Conservation (phyloP, 2,329 filamentous ascomycete species). For the Balansia obtecta region DNA sequence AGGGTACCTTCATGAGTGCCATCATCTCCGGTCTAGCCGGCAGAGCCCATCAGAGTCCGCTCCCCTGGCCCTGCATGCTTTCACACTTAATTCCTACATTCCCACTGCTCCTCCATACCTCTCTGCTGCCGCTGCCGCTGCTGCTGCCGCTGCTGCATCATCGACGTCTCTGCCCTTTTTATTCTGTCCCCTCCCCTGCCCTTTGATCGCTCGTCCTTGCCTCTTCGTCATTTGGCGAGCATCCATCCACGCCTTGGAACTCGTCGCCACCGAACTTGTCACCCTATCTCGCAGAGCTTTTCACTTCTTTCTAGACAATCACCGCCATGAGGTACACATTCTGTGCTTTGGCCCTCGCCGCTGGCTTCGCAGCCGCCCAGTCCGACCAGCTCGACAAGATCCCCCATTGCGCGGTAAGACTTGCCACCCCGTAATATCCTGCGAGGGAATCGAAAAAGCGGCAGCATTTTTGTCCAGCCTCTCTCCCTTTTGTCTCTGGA, state of each 20-base stretch:
- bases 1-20: background rate
- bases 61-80: background rate
- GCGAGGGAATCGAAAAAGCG: background rate
- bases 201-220: no score
- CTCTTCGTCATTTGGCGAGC: background rate
- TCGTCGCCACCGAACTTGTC: background rate
- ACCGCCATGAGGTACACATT: conserved; percentile 24
- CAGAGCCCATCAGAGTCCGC: background rate
- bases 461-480: background rate
- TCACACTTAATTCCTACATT: background rate
- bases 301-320: background rate
- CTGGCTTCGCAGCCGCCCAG: conserved; percentile 23
- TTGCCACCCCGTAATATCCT: background rate
- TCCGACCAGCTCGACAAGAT: conserved; percentile 13
- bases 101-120: background rate
- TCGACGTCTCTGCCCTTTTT: background rate
- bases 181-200: no score
- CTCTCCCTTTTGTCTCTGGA: background rate
- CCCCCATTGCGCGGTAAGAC: conserved; percentile 19
- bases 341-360: conserved; percentile 17
- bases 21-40: background rate
- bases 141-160: no score
- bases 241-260: background rate
- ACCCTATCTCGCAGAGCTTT: background rate
- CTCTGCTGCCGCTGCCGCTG: no score